phyloP scores from a whole-genome alignment of 352 stramenopile species.

The Pythium coloratum region DNA sequence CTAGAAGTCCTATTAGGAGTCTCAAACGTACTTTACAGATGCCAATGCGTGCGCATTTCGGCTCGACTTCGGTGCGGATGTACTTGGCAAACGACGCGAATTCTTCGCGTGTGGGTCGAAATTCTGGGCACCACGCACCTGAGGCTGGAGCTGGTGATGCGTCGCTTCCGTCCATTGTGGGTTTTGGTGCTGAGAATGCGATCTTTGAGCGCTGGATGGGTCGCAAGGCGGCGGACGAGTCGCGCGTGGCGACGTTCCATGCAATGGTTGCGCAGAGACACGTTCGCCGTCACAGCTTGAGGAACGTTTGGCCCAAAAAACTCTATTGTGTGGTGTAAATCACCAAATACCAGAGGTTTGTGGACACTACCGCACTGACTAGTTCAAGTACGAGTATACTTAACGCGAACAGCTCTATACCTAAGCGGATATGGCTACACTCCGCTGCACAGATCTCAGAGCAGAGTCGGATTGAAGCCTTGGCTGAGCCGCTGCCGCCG shows the following conservation, averaged over 20 bases:
- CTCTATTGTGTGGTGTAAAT: background rate
- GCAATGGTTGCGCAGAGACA: slow-evolving; percentile 17
- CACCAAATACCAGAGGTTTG: slow-evolving; percentile 4
- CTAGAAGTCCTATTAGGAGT: background rate
- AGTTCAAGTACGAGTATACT: slow-evolving; percentile 3
- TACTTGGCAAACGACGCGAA: slow-evolving; percentile 87
- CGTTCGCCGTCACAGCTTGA: slow-evolving; percentile 4
- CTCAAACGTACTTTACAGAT: slow-evolving; percentile 83
- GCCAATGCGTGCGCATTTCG: slow-evolving; percentile 68
- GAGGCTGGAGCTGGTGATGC: slow-evolving; percentile 12
- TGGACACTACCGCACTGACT: background rate
- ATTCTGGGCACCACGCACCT: slow-evolving; percentile 79
- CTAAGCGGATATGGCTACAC: background rate
- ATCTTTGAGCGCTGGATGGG: background rate
- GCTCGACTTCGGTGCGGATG: slow-evolving; percentile 82
- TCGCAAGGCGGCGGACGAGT: slow-evolving; percentile 5
- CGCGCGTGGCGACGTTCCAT: background rate
- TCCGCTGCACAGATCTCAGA: background rate
- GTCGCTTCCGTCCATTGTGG: background rate
- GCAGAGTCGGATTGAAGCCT: slow-evolving; percentile 12
- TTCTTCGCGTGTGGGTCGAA: slow-evolving; percentile 78
- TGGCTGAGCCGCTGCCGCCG: slow-evolving; percentile 23
- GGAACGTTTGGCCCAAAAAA: background rate
- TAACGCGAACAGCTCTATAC: slow-evolving; percentile 7
- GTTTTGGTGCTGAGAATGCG: background rate